A percentile compares a stretch with the other conserved stretches of the same genome.
These are phyloP conservation scores for Aspergillus pseudoterreus DNA, from an alignment of 2,329 filamentous ascomycete species.

Conservation along the genomic window DNA sequence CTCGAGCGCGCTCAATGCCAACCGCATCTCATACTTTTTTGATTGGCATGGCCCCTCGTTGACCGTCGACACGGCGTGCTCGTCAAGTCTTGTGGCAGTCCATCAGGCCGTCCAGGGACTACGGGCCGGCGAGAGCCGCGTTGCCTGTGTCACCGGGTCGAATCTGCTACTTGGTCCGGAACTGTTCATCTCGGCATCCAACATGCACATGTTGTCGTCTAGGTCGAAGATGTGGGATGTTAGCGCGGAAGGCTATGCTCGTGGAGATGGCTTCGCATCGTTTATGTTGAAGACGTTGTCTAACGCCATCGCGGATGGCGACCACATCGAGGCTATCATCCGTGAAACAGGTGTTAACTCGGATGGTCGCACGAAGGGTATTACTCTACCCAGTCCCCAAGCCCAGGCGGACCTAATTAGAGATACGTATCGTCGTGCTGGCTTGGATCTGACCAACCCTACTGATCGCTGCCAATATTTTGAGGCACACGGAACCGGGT, in stretches of 20 bases:
- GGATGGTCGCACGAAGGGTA: constrained; percentile 16
- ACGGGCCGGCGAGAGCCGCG: constrained; percentile 16
- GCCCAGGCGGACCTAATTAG: constrained; percentile 36
- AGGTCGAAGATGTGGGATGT: constrained; percentile 46
- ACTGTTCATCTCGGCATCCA: constrained; percentile 18
- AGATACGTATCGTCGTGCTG: constrained; percentile 29
- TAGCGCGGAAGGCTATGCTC: constrained; percentile 45
- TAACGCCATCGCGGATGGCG: constrained; percentile 42
- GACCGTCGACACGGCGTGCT: constrained; percentile 43
- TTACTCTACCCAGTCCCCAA: constrained; percentile 22
- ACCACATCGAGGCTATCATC: constrained; percentile 37
- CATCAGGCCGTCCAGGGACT: constrained; percentile 23
- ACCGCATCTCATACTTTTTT: constrained; percentile 27
- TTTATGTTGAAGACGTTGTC: no score
- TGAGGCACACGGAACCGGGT: constrained; percentile 41
- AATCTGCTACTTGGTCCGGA: constrained; percentile 15
- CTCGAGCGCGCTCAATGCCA: constrained; percentile 12
- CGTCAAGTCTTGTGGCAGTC: constrained; percentile 30
- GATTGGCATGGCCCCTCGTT: constrained; percentile 25
- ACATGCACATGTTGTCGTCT: constrained; percentile 43
- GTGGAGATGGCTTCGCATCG: constrained; percentile 46
- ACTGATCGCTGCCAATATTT: constrained; percentile 34
- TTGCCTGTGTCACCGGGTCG: constrained; percentile 3
- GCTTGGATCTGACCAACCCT: constrained; percentile 21
- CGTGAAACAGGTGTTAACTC: constrained; percentile 24